Conservation (phyloP, 1,284 basidiomycete species). For the Boletus albobrunnescens region DNA sequence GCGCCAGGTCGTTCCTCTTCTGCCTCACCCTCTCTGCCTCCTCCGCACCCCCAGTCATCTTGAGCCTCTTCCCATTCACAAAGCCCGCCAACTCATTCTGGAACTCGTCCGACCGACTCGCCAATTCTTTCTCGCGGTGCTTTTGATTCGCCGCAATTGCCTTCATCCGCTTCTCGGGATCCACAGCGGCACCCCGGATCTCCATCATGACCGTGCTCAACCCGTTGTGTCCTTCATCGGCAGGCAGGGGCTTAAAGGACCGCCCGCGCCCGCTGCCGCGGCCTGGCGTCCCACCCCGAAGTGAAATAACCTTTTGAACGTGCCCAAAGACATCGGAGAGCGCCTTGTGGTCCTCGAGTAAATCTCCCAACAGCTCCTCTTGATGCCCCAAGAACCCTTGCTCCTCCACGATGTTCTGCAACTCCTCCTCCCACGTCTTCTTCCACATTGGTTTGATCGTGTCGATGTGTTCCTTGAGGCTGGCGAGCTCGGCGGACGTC, state of each 20-base stretch:
- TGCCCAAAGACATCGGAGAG: conserved; percentile 81
- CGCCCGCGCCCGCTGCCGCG: conserved; percentile 36
- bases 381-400: conserved; percentile 92
- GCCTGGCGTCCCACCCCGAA: conserved; percentile 53
- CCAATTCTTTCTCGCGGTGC: conserved; percentile 71
- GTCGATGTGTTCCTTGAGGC: conserved; percentile 80
- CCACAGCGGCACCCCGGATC: conserved; percentile 77
- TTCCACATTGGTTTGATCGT: conserved; percentile 96
- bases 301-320: conserved; percentile 82
- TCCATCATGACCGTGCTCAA: conserved; percentile 80
- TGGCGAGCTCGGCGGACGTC: conserved; percentile 71
- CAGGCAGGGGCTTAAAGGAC: conserved; percentile 52
- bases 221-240: conserved; percentile 62
- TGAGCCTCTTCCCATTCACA: conserved; percentile 79
- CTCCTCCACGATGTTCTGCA: conserved; percentile 96
- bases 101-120: conserved; percentile 71
- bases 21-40: conserved; percentile 84
- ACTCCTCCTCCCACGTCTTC: conserved; percentile 95
- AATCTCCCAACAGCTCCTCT: conserved; percentile 84
- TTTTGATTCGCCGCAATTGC: conserved; percentile 87
- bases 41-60: conserved; percentile 92
- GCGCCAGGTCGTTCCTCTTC: conserved; percentile 74
- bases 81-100: conserved; percentile 79
- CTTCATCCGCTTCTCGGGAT: conserved; percentile 79
- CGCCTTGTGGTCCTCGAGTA: conserved; percentile 89